Percentiles rank a stretch among this genome's conserved stretches.
Conservation (phyloP, 176 grass and related monocot genomes). For the Pontederia crassipes region DNA sequence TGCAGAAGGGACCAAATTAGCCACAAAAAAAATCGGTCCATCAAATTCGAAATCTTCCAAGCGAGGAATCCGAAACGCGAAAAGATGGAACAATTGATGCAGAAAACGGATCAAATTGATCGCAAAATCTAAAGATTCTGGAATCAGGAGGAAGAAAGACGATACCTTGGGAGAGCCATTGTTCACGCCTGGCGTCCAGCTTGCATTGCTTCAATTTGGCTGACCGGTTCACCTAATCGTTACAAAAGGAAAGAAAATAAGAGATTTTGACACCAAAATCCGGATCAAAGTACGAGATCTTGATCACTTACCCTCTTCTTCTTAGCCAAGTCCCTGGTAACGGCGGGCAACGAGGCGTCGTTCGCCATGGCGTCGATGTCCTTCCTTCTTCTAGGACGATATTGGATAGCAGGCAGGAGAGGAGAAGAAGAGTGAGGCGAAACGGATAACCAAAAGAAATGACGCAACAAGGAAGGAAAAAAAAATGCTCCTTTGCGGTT, state of each 20-base stretch:
- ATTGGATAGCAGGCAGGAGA: neutral
- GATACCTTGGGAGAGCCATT: slow-evolving; percentile 97
- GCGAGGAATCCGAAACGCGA: neutral
- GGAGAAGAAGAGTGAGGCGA: neutral
- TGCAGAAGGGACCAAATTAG: neutral
- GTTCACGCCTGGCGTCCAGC: slow-evolving; percentile 83
- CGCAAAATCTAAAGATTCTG: neutral
- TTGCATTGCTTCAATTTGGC: slow-evolving; percentile 98
- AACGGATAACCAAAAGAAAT: neutral
- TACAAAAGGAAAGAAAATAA: slow-evolving; percentile 11
- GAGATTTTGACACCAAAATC: slow-evolving; percentile 22
- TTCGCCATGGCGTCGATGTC: slow-evolving; percentile 43
- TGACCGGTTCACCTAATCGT: slow-evolving; percentile 54
- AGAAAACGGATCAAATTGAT: neutral
- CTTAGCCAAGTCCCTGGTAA: slow-evolving; percentile 47
- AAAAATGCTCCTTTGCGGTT: neutral
- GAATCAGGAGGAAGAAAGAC: neutral
- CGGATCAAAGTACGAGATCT: neutral
- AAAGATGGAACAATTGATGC: neutral
- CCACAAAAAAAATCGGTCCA: neutral
- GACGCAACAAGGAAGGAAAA: too few species aligned
- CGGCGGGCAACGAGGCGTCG: slow-evolving; percentile 21
- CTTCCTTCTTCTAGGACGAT: slow-evolving; percentile 19
- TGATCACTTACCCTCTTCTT: slow-evolving; percentile 58
- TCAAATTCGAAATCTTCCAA: slow-evolving; percentile 1